Percentiles rank a stretch among this genome's conserved stretches.
Evolutionary conservation across 768 basidiomycete genomes (phyloP).

Genomic region (Saitozyma sp.): DNA sequence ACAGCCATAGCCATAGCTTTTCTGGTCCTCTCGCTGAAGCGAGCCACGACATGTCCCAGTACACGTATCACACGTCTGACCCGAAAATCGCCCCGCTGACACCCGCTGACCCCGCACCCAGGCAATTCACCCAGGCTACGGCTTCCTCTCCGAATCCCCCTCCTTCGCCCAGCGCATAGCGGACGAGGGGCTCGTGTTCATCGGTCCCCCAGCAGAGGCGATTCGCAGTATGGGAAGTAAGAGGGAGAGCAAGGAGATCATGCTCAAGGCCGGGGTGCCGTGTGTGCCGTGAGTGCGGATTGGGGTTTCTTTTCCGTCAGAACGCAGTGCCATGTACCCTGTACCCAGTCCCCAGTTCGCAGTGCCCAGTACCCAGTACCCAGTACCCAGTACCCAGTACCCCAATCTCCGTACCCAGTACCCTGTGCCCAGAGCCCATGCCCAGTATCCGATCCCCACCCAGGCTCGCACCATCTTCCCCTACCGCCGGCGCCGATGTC

Average conservation of each 20-base stretch:
- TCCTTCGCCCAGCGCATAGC: constrained; percentile 71
- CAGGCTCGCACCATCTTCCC: background rate
- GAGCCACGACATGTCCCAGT: too few relatives aligned
- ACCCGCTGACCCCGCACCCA: constrained; percentile 48
- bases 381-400: too few relatives aligned
- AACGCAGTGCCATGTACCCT: too few relatives aligned
- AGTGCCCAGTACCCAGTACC: too few relatives aligned
- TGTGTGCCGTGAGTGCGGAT: constrained; percentile 65
- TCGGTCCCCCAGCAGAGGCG: constrained; percentile 83
- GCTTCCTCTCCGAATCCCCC: constrained; percentile 90
- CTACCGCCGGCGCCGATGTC: background rate
- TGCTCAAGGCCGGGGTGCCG: constrained; percentile 88
- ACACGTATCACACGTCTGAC: too few relatives aligned
- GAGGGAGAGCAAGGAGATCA: constrained; percentile 96
- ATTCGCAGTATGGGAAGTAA: constrained; percentile 95
- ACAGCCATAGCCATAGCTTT: too few relatives aligned
- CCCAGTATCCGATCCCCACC: background rate
- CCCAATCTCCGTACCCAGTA: too few relatives aligned
- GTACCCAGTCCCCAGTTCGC: too few relatives aligned
- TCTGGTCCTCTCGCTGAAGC: too few relatives aligned
- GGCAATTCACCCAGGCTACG: constrained; percentile 93
- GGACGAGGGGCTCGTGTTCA: constrained; percentile 80
- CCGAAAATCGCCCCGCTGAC: too few relatives aligned
- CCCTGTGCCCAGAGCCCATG: background rate
- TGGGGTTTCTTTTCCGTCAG: constrained; percentile 2